Base-by-base conservation (phyloP, 1,284 basidiomycete genomes). In the Ustilago sp. region DNA sequence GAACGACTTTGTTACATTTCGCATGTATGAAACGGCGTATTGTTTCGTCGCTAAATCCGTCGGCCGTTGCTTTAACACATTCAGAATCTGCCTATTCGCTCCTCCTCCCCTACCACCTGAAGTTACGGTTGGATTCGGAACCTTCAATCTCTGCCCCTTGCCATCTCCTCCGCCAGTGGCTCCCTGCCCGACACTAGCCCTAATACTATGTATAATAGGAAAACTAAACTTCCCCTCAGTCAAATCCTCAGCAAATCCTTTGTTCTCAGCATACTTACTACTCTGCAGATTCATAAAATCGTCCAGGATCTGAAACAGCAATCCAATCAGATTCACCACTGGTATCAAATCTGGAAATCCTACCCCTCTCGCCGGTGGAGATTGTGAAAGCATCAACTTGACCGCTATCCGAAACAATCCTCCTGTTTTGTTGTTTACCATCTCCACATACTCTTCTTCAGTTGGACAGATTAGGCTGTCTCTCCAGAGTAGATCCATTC, bases 401-500 rank as follows among this genome's bases (percentile, higher is more conserved):
- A 98, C 90, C 0, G 93, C 94, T 57, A 99, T 91, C 13, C 96
- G 89, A 80, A 99, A 92, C 12, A 99, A 89, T 1, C 96, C 95
- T 0, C 97, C 96, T 0, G 96, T 99, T 87, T 99, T 96, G 96
- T 97, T 93, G 86, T 95, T 94, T 41, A 98, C 95, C 96, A 99
- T 99, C 32, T 90, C 88, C 52, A 99, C 89, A 79, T 99, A 99
- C 81, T 98, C 94, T 65, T 94, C 92, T 87, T 99, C 96, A 0
- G 93, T 94, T 1, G 97, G 96, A 86, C 96, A 98, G 59, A 90
- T 91, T 28, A 98, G 86, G 11, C 91, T 93, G 84, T 99, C 97
- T 61, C 96, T 89, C 95, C 95, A 99, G 53, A 95, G 90, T 6
- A 99, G 89, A 81, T 99, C 97, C 48, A 98, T 90, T 0, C 97